A percentile compares a stretch with the other conserved stretches of the same genome.
Conservation (phyloP, 2,329 filamentous ascomycete species). For the Ilyonectria sp. region DNA sequence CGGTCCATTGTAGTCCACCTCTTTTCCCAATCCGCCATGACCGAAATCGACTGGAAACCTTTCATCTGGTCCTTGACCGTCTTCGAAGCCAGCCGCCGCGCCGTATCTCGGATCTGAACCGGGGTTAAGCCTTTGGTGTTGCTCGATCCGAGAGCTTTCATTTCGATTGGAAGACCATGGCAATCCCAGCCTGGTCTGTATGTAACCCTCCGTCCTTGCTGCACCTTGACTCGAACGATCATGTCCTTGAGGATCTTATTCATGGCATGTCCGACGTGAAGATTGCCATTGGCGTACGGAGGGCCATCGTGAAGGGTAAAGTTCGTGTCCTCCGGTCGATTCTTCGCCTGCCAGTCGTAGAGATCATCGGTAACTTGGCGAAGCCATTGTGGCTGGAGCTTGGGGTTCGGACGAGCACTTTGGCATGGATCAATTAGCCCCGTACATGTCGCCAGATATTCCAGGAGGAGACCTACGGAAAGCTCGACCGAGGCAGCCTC, state of each 20-base stretch:
- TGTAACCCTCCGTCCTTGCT: conserved; percentile 77
- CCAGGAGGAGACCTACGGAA: conserved; percentile 69
- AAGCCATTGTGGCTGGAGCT: conserved; percentile 72
- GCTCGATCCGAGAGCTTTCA: conserved; percentile 84
- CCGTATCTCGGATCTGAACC: conserved; percentile 74
- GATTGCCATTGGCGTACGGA: conserved; percentile 92
- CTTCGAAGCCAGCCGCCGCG: conserved; percentile 75
- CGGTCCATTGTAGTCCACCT: conserved; percentile 86
- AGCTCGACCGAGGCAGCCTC: conserved; percentile 81
- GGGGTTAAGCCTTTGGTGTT: conserved; percentile 61
- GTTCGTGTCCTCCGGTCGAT: conserved; percentile 67
- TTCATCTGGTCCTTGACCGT: conserved; percentile 82
- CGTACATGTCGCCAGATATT: conserved; percentile 3
- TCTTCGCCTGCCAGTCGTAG: conserved; percentile 85
- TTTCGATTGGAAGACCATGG: conserved; percentile 95
- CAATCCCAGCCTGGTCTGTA: conserved; percentile 98
- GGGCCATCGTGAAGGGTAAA: conserved; percentile 96
- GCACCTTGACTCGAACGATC: conserved; percentile 85
- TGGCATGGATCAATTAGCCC: conserved; percentile 38
- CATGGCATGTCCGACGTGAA: conserved; percentile 94
- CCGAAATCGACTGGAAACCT: conserved; percentile 79
- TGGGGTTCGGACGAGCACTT: conserved; percentile 68
- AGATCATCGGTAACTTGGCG: conserved; percentile 87
- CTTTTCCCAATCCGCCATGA: conserved; percentile 86
- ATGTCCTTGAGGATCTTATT: conserved; percentile 99